A percentile compares a stretch with the other conserved stretches of the same genome.
phyloP scores from a whole-genome alignment of 2,329 filamentous ascomycete genomes.

The Meredithiella fracta region DNA sequence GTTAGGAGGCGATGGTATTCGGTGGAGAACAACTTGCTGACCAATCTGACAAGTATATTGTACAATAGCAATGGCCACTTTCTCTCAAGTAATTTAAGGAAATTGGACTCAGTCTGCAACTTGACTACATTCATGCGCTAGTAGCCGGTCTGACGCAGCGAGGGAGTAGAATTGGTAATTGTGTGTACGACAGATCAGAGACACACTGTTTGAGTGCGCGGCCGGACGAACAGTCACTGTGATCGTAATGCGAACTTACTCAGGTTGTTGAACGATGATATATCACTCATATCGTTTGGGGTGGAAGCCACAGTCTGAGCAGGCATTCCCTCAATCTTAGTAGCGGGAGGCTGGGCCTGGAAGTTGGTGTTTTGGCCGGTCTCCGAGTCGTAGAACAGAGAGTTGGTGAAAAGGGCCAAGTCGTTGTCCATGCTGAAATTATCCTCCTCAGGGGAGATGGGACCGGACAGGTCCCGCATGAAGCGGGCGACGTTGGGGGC shows the following conservation, averaged over 20 bases:
- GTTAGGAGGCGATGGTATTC: background rate
- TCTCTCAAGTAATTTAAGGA: no score
- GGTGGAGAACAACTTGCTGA: background rate
- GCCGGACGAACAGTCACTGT: background rate
- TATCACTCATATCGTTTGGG: conserved; percentile 6
- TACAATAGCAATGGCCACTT: no score
- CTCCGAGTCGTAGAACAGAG: conserved; percentile 68
- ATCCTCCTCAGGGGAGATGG: conserved; percentile 40
- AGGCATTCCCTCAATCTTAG: conserved; percentile 27
- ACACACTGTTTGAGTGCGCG: background rate
- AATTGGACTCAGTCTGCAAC: no score
- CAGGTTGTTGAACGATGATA: conserved; percentile 12
- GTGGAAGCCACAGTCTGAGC: conserved; percentile 16
- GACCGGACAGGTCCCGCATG: conserved; percentile 69
- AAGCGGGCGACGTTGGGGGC: conserved; percentile 82
- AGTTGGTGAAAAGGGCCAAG: conserved; percentile 65
- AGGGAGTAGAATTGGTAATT: background rate
- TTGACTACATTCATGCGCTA: no score
- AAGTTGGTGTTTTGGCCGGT: conserved; percentile 43
- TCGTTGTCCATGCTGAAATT: conserved; percentile 52
- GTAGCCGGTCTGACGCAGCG: no score
- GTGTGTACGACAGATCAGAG: background rate
- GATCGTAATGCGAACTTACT: conserved; percentile 5
- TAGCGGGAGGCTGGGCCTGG: conserved; percentile 27
- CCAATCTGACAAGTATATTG: background rate